Evolutionary conservation across 2,329 filamentous ascomycete genomes (phyloP), one percentile per base, ranked within the genome.

Genomic region (Phyllosticta paracitricarpa): DNA sequence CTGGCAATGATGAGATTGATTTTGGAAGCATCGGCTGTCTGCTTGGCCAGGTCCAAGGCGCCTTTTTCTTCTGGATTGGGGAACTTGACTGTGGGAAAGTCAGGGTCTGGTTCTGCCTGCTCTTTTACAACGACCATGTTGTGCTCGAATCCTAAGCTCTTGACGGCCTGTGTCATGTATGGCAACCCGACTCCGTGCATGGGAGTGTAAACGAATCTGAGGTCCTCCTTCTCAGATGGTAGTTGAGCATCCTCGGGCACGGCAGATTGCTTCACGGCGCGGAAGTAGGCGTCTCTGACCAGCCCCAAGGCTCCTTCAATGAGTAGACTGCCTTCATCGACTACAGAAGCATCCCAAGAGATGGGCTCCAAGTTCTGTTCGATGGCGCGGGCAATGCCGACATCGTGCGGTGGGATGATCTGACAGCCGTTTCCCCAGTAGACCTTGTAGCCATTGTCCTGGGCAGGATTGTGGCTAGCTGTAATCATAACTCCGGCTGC

Each of bases 391-490:
- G 83, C 80, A 61, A 87, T 87, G 30, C 81, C 80, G 22, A 68
- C 73, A 65, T 87, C 84, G 64, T 83, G 80, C 3, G 84, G 84
- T 9, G 83, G 79, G 59, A 86, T 85, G 65, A 87, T 87, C 68
- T 87, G 84, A 66, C 82, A 84, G 2, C 84, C 84, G 67, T 86
- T 86, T 17, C 75, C 76, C 76, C 82, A 85, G 72, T 87, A 87
- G 8, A 87, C 84, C 72, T 87, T 87, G 73, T 87, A 87, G 22
- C 84, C 84, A 68, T 87, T 87, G 68, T 87, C 84, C 65, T 81
- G 76, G 54, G 82, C 80, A 14, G 84, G 84, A 65, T 87, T 87
- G 70, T 86, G 84, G 67, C 82, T 85, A 33, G 84, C 84, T 14
- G 84, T 87, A 48, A 87, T 79, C 84, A 87, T 87, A 30, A 87